Percentiles rank a stretch among this genome's conserved stretches.
These are phyloP conservation scores for Colletotrichum liaoningense DNA, from an alignment of 2,329 filamentous ascomycete species.

Conservation along the genomic window DNA sequence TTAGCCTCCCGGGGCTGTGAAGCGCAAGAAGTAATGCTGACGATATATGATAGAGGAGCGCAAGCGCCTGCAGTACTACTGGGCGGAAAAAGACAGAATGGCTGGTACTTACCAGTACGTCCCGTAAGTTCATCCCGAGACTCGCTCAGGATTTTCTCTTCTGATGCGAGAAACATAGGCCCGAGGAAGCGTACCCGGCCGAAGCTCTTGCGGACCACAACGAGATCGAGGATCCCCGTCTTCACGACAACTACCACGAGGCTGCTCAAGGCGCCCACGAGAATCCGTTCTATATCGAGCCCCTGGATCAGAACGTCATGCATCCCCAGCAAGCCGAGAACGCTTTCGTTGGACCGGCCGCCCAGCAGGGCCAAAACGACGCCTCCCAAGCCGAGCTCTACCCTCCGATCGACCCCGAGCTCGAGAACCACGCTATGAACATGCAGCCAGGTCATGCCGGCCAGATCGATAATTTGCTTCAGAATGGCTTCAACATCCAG, in stretches of 20 bases:
- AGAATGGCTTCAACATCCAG: not conserved
- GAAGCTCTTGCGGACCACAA: too few relatives aligned
- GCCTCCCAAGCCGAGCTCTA: too few relatives aligned
- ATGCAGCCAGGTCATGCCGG: not conserved
- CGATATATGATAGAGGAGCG: not conserved
- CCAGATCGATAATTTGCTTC: not conserved
- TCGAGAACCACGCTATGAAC: not conserved
- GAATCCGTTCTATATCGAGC: too few relatives aligned
- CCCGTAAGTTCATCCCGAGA: not conserved
- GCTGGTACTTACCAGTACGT: not conserved
- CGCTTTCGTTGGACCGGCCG: too few relatives aligned
- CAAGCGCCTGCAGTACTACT: not conserved
- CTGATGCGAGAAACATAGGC: not conserved
- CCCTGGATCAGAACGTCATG: too few relatives aligned
- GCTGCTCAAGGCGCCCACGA: too few relatives aligned
- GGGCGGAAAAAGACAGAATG: not conserved
- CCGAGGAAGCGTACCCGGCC: not conserved
- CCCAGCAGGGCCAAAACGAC: too few relatives aligned
- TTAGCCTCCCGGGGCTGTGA: rapidly evolving
- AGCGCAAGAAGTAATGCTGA: not conserved
- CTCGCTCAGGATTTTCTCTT: not conserved
- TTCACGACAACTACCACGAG: too few relatives aligned
- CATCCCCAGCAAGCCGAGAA: too few relatives aligned
- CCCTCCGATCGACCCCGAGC: too few relatives aligned
- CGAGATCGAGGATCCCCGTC: too few relatives aligned